Conservation (phyloP, 257 asterid species). For the Plantago major region DNA sequence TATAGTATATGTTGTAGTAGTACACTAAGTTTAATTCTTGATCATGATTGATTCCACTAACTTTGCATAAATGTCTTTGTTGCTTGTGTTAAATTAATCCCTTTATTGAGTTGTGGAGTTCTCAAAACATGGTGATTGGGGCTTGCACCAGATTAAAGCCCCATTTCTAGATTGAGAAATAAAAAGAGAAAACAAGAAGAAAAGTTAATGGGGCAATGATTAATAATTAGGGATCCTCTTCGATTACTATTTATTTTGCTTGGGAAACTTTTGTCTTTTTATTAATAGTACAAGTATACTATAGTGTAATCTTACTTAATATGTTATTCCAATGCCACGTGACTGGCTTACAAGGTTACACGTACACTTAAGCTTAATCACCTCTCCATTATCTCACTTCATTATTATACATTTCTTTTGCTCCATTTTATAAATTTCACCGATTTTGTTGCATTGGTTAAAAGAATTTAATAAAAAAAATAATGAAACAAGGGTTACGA, state of each 20-base stretch:
- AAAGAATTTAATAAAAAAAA: no score
- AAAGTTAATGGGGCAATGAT: conserved; percentile 33
- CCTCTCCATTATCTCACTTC: background rate
- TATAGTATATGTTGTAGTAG: conserved; percentile 30
- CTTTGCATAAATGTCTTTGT: conserved; percentile 50
- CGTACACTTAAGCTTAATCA: conserved; percentile 1
- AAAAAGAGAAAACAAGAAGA: no score
- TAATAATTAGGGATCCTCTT: conserved; percentile 13
- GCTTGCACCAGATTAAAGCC: conserved; percentile 50
- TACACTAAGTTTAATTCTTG: no score
- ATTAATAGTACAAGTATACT: background rate
- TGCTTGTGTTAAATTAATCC: conserved; percentile 4
- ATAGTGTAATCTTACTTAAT: conserved; percentile 24
- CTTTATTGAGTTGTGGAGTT: conserved; percentile 50
- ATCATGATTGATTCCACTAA: conserved; percentile 81
- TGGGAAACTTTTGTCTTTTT: no score
- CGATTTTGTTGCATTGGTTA: no score
- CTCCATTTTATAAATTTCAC: no score
- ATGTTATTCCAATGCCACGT: conserved; percentile 52
- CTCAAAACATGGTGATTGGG: conserved; percentile 59
- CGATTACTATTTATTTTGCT: no score
- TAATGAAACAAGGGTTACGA: no score
- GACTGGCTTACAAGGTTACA: conserved; percentile 45
- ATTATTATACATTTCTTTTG: conserved; percentile 12
- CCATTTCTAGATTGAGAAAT: conserved; percentile 37